Evolutionary conservation across 176 grass and related monocot genomes (phyloP).

Genomic region (Eremochloa ophiuroides): DNA sequence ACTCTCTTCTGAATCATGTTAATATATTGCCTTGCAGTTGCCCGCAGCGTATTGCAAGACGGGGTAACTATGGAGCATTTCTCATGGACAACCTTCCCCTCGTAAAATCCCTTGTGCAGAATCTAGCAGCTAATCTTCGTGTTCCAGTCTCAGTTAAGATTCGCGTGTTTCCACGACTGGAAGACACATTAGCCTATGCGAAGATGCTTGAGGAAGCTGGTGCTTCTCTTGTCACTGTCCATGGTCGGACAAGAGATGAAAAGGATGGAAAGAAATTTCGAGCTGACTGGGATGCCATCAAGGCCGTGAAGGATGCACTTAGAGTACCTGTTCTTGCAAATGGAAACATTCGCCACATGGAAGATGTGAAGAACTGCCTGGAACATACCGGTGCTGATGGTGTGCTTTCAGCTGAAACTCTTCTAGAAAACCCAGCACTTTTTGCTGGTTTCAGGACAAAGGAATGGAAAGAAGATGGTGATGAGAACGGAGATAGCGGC

Average conservation of each 20-base stretch:
- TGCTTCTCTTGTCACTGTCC: slow-evolving; percentile 86
- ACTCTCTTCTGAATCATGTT: not conserved
- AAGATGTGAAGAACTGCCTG: slow-evolving; percentile 71
- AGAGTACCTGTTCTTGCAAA: slow-evolving; percentile 93
- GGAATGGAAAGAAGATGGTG: slow-evolving; percentile 63
- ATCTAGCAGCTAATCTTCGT: slow-evolving; percentile 63
- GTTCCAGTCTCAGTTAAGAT: slow-evolving; percentile 93
- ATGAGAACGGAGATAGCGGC: slow-evolving; percentile 27
- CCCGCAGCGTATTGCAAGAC: slow-evolving; percentile 86
- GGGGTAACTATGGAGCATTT: slow-evolving; percentile 94
- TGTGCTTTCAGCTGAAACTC: slow-evolving; percentile 92
- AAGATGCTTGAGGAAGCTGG: slow-evolving; percentile 97
- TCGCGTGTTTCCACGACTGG: slow-evolving; percentile 70
- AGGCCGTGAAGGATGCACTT: slow-evolving; percentile 79
- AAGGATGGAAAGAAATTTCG: slow-evolving; percentile 91
- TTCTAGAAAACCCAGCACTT: slow-evolving; percentile 89
- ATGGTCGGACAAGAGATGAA: slow-evolving; percentile 89
- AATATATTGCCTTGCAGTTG: slow-evolving; percentile 56
- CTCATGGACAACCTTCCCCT: slow-evolving; percentile 96
- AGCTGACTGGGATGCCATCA: slow-evolving; percentile 84
- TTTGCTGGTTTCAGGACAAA: slow-evolving; percentile 76
- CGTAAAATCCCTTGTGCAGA: slow-evolving; percentile 75
- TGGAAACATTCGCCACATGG: slow-evolving; percentile 88
- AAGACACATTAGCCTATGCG: slow-evolving; percentile 85
- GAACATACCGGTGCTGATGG: slow-evolving; percentile 80